phyloP scores from a whole-genome alignment of 1,284 basidiomycete species.

The Pholiota adiposa region DNA sequence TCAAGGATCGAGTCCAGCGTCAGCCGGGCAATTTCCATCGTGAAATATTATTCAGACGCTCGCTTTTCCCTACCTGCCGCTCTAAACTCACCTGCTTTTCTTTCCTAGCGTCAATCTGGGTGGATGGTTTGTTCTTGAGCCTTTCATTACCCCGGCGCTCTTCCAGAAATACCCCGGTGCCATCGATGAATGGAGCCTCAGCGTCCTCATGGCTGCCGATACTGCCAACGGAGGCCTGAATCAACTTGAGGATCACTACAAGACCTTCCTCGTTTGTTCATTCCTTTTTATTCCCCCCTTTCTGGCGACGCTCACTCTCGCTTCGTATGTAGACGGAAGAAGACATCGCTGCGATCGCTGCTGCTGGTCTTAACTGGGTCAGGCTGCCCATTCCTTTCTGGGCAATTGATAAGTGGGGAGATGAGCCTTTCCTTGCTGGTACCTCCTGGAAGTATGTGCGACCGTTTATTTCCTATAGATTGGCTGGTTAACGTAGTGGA shows the following conservation, averaged over 20 bases:
- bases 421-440: slow-evolving; percentile 79
- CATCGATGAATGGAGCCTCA: slow-evolving; percentile 82
- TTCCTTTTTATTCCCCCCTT: background rate
- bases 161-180: slow-evolving; percentile 72
- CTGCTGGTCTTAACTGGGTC: slow-evolving; percentile 88
- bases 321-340: slow-evolving; percentile 74
- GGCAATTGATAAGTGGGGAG: slow-evolving; percentile 77
- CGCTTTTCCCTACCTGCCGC: too few species aligned
- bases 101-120: slow-evolving; percentile 69
- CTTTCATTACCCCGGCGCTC: slow-evolving; percentile 80
- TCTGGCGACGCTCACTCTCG: background rate
- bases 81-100: background rate
- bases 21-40: too few species aligned
- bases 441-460: slow-evolving; percentile 74
- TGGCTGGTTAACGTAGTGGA: background rate
- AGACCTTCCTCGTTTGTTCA: slow-evolving; percentile 74
- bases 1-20: too few species aligned
- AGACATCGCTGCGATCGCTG: slow-evolving; percentile 91
- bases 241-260: slow-evolving; percentile 80
- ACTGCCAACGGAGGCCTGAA: slow-evolving; percentile 58
- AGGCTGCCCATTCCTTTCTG: slow-evolving; percentile 86
- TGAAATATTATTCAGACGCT: too few species aligned
- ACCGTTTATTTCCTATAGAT: background rate
- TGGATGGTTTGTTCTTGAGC: slow-evolving; percentile 75
- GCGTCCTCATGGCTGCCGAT: slow-evolving; percentile 64